Evolutionary conservation across 2,329 filamentous ascomycete genomes (phyloP), one percentile per base, ranked within the genome.

Genomic region (Xylariaceae sp.): DNA sequence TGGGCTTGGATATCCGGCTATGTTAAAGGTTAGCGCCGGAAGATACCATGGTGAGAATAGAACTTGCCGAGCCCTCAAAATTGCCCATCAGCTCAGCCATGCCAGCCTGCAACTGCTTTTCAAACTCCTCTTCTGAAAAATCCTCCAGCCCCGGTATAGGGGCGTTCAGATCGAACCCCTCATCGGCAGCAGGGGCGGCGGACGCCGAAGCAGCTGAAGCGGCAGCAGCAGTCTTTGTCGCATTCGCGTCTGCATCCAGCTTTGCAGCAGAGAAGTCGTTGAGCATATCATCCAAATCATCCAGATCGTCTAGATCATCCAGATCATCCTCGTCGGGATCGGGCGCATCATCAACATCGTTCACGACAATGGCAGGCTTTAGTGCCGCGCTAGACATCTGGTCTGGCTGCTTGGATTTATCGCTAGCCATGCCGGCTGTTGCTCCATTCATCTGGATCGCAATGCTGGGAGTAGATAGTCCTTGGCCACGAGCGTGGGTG

Each of bases 221-320:
- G 9, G 72, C 47, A 1, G 58, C 30, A 47, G 58, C 15, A 9
- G 57, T 1, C 44, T 55, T 60, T 58, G 57, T 56, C 67, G 57
- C 61, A 73, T 69, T 18, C 73, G 70, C 23, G 72, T 78, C 81
- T 67, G 75, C 70, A 65, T 83, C 77, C 60, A 86, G 68, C 65
- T 87, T 85, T 55, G 81, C 79, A 34, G 88, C 76, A 48, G 88
- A 87, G 76, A 99, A 99, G 65, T 97, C 89, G 71, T 97, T 91
- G 30, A 99, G 86, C 74, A 97, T 88, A 68, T 97, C 93, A 75
- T 99, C 94, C 50, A 99, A 79, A 69, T 97, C 94, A 70, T 97
- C 90, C 17, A 94, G 78, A 67, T 94, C 90, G 74, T 94, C 94
- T 30, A 99, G 79, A 69, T 97, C 94, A 70, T 97, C 90, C 17